Evolutionary conservation across 176 grass and related monocot species (phyloP), one percentile per base, ranked within the genome.

Genomic region (Oryza meridionalis): DNA sequence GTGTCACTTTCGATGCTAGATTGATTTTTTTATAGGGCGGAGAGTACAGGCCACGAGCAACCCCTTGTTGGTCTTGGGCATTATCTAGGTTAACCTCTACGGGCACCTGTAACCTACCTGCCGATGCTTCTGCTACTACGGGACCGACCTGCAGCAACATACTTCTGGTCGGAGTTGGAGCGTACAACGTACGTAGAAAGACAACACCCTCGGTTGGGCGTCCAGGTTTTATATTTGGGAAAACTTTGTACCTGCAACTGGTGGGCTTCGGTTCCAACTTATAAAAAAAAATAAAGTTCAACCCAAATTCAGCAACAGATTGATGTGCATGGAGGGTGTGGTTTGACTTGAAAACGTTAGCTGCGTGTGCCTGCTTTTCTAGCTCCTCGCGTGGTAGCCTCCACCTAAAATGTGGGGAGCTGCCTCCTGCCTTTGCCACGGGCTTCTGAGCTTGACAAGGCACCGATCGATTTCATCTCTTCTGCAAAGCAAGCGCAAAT

Each of bases 321-420:
- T 72, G 80, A 72, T 67, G 74, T 19, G 58, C 58, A 22, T 61
- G 58, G 55, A 17, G 22, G 80, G 72, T 83, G 74, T 7, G 17
- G 59, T 53, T 88, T 88, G 73, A 88, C 67, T 33, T 69, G 78
- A 55, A 55, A 8, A 24, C 24, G 49, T 14, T 11, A 72, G 35
- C 32, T 64, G 35, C 29, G 14, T 58, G 53, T 58, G 53, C 53
- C 53, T 58, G 53, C 53, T 58, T 43, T 79, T 62, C 43, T 31
- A 31, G 29, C 29, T 71, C 69, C 53, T 29, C 29, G 42, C 14
- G 5, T 4, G 64, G 4, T 73, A 72, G 76, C 32, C 67, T 81
- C 61, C 44, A 78, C 67, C 74, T 35, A 44, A 67, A 51, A 24
- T 38, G 77, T 21, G 12, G 21, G 25, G 44, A 53, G 27, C 29